phyloP scores from a whole-genome alignment of 164 flowering plant species.

The Litsea cubeba region DNA sequence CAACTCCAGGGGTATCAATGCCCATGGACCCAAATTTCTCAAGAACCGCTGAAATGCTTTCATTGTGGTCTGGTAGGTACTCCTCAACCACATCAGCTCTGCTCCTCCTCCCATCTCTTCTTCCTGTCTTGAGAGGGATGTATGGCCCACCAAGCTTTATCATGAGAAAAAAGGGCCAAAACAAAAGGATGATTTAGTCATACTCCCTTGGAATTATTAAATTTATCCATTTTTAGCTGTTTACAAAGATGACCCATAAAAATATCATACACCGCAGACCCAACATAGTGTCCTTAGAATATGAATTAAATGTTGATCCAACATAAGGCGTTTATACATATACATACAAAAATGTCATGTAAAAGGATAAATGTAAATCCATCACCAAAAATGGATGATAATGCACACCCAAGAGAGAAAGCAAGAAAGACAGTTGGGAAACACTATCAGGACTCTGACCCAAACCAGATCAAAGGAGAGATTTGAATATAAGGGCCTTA shows the following conservation, averaged over 20 bases:
- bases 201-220: too few species aligned
- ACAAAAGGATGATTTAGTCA: neutral
- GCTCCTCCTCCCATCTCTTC: constrained; percentile 96
- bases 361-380: neutral
- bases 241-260: too few species aligned
- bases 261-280: neutral
- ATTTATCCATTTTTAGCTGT: neutral
- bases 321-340: neutral
- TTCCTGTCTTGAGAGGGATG: constrained; percentile 88
- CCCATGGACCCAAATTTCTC: constrained; percentile 78
- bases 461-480: neutral
- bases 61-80: constrained; percentile 96
- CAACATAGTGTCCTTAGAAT: neutral
- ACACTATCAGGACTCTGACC: neutral
- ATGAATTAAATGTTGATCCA: neutral
- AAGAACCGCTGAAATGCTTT: constrained; percentile 85
- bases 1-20: constrained; percentile 86
- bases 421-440: too few species aligned
- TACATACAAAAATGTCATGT: neutral
- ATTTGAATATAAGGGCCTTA: neutral
- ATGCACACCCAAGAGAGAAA: too few species aligned
- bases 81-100: constrained; percentile 76
- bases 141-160: constrained; percentile 92
- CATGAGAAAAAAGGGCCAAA: neutral
- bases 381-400: neutral